Evolutionary conservation across 306 rosid genomes (phyloP).

Genomic region (Gastrolobium villosum): DNA sequence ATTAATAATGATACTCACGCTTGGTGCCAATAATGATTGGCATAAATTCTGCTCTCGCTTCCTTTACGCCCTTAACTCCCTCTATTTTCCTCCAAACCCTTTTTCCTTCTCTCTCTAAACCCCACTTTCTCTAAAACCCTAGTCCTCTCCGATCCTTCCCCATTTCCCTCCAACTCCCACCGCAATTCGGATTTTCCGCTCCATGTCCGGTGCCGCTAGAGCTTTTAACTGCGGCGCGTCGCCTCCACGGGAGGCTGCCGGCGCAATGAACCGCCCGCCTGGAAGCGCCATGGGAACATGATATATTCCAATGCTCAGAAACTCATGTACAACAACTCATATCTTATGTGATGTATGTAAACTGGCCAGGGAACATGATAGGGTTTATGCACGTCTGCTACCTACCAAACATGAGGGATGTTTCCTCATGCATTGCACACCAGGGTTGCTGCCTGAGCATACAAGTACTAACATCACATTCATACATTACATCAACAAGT

Average conservation of each 20-base stretch:
- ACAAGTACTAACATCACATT: no score
- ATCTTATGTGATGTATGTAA: no score
- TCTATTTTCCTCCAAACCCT: conserved; percentile 46
- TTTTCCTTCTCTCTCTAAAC: conserved; percentile 42
- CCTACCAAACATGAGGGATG: no score
- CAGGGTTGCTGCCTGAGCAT: no score
- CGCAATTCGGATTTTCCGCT: conserved; percentile 31
- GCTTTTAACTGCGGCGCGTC: conserved; percentile 62
- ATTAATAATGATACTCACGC: no score
- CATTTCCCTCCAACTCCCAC: conserved; percentile 20
- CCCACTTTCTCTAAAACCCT: conserved; percentile 56
- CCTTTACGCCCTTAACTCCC: conserved; percentile 49
- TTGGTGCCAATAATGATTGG: no score
- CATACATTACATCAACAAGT: no score
- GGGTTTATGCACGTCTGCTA: no score
- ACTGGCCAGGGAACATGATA: no score
- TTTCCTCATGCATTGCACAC: no score
- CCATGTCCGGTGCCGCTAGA: conserved; percentile 79
- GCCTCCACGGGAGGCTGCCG: conserved; percentile 51
- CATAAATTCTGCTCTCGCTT: conserved; percentile 71
- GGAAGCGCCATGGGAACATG: conserved; percentile 83
- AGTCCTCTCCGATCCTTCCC: conserved; percentile 6
- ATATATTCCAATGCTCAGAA: no score
- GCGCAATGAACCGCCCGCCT: conserved; percentile 65
- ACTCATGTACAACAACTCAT: no score